A percentile compares a stretch with the other conserved stretches of the same genome.
Conservation (phyloP, 2,329 filamentous ascomycete species). For the Zymoseptoria passerinii region DNA sequence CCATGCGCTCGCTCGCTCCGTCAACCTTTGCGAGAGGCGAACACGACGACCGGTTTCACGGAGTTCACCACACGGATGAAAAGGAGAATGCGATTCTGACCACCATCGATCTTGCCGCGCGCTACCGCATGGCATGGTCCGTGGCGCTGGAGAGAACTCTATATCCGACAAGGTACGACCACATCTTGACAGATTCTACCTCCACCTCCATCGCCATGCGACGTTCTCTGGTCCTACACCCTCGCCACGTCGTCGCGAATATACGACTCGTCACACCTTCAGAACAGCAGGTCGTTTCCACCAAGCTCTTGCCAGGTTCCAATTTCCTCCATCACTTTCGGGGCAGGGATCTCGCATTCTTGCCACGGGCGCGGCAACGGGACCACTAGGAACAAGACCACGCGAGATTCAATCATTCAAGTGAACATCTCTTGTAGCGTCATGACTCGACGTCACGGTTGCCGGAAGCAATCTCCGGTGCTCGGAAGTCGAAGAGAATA, state of each 20-base stretch:
- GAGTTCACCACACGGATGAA: not conserved
- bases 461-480: no score
- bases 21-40: not conserved
- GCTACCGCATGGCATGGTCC: not conserved
- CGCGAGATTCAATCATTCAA: no score
- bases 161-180: not conserved
- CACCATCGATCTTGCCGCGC: not conserved
- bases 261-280: no score
- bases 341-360: no score
- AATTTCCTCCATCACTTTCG: not conserved
- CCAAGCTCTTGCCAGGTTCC: no score
- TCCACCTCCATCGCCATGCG: not conserved
- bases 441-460: no score
- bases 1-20: not conserved
- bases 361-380: no score
- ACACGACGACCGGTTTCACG: not conserved
- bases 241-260: no score
- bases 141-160: not conserved
- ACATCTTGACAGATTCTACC: not conserved
- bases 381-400: no score
- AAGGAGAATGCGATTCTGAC: not conserved
- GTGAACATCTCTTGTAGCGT: no score
- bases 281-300: no score
- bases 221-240: not conserved
- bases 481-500: no score